Base-by-base conservation (phyloP, 805 yeast genomes). In the Peterozyma toletana region DNA sequence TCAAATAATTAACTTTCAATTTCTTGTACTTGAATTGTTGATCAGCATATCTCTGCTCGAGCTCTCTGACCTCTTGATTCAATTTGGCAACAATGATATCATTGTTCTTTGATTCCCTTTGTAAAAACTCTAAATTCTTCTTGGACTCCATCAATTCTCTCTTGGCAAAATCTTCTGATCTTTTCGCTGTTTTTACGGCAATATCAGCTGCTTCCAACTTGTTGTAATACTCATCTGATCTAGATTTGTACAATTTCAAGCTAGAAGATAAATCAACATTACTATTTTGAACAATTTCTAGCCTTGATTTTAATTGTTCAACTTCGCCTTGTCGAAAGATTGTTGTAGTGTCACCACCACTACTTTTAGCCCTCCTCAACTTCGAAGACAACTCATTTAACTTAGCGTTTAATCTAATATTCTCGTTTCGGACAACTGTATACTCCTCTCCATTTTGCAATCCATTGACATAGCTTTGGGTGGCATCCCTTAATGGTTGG, bases 141-240 rank as follows among this genome's bases (percentile, higher is more conserved):
- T 72, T 64, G 33, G 75, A 61, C 52, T 83, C 86, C 15, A 60
- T 56, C 42, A 78, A 61, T 48, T 86, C 87, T 39, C 66, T 65
- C 39, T 60, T 63, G 4, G 82, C 68, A 33, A 66, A 54, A 43
- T 71, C 71, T 55, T 83, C 90, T 11, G 80, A 77, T 52, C 86
- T 67, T 50, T 76, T 70, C 9, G 87, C 78, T 38, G 78, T 72
- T 42, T 73, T 68, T 2, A 84, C 77, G 5, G 86, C 84, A 40
- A 80, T 70, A 56, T 90, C 96, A 2, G 93, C 90, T 40, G 77
- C 73, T 53, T 88, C 95, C 21, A 89, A 67, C 53, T 86, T 85
- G 45, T 71, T 69, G 52, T 73, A 78, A 57, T 86, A 84, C 48
- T 81, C 84, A 33, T 86, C 90, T 31, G 95, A 79, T 48, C 95